These are phyloP conservation scores for Russula virescens DNA, from an alignment of 768 basidiomycete genomes.

Conservation along the genomic window DNA sequence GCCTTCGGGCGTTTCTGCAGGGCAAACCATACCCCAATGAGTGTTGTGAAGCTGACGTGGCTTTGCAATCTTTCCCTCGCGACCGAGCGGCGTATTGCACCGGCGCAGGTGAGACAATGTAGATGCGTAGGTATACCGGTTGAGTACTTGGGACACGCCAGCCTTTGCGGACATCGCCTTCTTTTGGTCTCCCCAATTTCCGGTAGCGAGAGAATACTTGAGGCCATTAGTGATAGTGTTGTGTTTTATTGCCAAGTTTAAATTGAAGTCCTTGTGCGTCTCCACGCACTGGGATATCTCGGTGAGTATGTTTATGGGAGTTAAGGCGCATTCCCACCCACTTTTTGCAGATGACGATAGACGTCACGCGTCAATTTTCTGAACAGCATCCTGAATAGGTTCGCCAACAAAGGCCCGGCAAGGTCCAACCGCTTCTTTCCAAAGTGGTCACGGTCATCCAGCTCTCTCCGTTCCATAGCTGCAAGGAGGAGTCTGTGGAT, in stretches of 20 bases:
- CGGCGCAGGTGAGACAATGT: conserved; percentile 97
- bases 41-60: conserved; percentile 99
- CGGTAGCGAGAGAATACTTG: conserved; percentile 95
- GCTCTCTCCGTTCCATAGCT: conserved; percentile 86
- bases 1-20: conserved; percentile 98
- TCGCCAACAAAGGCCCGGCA: conserved; percentile 93
- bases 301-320: conserved; percentile 3
- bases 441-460: conserved; percentile 99
- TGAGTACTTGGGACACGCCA: conserved; percentile 97
- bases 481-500: conserved; percentile 93
- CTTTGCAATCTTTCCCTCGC: conserved; percentile 98
- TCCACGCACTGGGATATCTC: conserved; percentile 74
- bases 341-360: conserved; percentile 96
- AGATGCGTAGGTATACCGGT: conserved; percentile 97
- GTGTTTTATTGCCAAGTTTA: conserved; percentile 88
- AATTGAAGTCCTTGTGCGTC: conserved; percentile 90
- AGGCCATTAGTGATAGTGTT: conserved; percentile 97
- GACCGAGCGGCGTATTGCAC: conserved; percentile 95
- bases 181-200: conserved; percentile 99
- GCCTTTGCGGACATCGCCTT: conserved; percentile 97
- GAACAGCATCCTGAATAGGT: conserved; percentile 96
- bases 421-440: conserved; percentile 97
- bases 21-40: conserved; percentile 99
- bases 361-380: conserved; percentile 95
- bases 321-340: conserved; percentile 30